Base-by-base conservation (phyloP, 2,329 filamentous ascomycete species). In the Endothia cerciana region DNA sequence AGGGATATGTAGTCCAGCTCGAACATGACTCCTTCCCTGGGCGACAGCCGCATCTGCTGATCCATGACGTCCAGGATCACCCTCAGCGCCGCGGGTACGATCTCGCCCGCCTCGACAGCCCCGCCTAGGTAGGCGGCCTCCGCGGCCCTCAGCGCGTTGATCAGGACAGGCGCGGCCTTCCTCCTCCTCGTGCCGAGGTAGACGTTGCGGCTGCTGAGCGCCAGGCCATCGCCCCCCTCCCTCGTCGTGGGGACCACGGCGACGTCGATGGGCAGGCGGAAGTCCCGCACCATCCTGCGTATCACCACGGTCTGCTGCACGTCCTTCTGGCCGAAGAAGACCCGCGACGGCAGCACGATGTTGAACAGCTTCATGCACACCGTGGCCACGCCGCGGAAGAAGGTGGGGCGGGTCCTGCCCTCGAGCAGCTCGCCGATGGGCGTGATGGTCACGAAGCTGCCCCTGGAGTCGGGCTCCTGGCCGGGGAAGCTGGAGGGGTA, bases 251-350 rank as follows among this genome's bases (percentile, higher is more conserved):
- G 82, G 6, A 89, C 87, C 63, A 98, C 84, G 40, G 89, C 84
- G 10, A 98, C 87, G 28, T 91, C 82, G 3, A 88, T 91, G 47
- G 91, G 87, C 49, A 98, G 77, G 75, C 93, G 88, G 70, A 99
- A 94, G 77, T 99, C 95, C 70, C 88, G 85, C 40, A 97, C 91
- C 87, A 99, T 89, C 55, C 91, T 88, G 73, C 87, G 89, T 73
- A 99, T 91, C 13, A 99, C 87, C 22, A 97, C 91, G 0, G 93
- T 97, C 79, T 99, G 95, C 81, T 99, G 95, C 25, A 97, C 88
- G 77, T 99, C 95, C 80, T 99, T 99, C 78, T 98, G 95, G 4
- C 95, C 95, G 81, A 99, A 97, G 79, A 97, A 95, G 5, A 93
- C 92, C 55, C 85, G 85, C 65, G 94, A 90, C 4, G 92, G 90